phyloP scores from a whole-genome alignment of 192 early-diverging fungal genomes.

The Linnemannia elongata region DNA sequence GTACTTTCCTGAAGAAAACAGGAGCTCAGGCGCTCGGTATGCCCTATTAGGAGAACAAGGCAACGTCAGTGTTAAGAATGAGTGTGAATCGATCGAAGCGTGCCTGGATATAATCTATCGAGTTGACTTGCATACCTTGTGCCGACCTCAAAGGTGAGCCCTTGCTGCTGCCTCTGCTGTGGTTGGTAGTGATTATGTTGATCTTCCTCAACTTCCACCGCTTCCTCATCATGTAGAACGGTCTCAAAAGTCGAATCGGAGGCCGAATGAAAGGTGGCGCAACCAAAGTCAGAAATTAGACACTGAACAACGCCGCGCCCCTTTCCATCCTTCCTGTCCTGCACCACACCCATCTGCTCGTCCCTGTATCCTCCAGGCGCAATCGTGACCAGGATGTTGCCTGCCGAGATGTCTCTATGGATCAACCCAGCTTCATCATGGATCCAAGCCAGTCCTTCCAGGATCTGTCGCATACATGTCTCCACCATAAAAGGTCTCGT shows the following conservation, averaged over 20 bases:
- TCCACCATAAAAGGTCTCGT: constrained; percentile 29
- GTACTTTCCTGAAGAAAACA: constrained; percentile 59
- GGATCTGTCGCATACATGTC: constrained; percentile 45
- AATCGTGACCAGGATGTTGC: constrained; percentile 38
- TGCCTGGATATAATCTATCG: background rate
- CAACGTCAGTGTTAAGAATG: background rate
- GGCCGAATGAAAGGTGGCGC: constrained; percentile 18
- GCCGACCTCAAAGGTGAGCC: constrained; percentile 53
- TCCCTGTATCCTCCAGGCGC: background rate
- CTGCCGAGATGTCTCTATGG: constrained; percentile 45
- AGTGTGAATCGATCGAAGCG: background rate
- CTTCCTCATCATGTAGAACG: background rate
- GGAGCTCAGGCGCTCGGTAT: constrained; percentile 65
- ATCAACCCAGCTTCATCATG: constrained; percentile 41
- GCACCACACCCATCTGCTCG: background rate
- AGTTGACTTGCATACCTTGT: constrained; percentile 21
- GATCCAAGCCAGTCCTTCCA: constrained; percentile 42
- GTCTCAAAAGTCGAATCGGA: background rate
- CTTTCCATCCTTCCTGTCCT: background rate
- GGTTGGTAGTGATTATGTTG: background rate
- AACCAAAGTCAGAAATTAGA: constrained; percentile 53
- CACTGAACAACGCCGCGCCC: constrained; percentile 30
- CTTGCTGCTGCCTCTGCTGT: background rate
- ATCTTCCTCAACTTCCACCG: background rate
- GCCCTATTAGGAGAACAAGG: constrained; percentile 26